phyloP scores from a whole-genome alignment of 1,284 basidiomycete species.

The Pyrrhoderma noxium region DNA sequence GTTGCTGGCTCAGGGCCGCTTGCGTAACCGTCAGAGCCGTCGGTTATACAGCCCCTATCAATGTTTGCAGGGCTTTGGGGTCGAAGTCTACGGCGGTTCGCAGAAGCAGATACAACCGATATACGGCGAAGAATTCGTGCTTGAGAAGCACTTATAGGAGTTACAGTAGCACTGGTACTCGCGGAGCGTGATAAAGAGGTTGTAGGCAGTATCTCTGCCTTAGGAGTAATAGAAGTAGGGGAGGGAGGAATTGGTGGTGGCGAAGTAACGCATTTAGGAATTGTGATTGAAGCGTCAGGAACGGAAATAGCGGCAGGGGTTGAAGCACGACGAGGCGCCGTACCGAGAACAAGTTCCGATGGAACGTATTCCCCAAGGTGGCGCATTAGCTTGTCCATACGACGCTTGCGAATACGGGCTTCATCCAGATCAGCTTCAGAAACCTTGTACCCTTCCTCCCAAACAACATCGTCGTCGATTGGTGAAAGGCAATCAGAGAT shows the following conservation, averaged over 20 bases:
- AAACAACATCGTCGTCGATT: neutral
- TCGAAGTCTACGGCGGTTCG: neutral
- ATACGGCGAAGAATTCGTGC: conserved; percentile 7
- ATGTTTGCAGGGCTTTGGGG: neutral
- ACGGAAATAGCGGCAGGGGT: no score
- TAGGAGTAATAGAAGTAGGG: neutral
- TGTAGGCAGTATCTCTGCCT: neutral
- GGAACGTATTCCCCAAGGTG: conserved; percentile 17
- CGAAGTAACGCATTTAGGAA: no score
- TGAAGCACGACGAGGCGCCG: no score
- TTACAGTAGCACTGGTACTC: no score
- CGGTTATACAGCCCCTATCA: no score
- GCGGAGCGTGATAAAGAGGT: no score
- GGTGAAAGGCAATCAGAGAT: neutral
- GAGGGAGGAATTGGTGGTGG: no score
- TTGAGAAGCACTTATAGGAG: no score
- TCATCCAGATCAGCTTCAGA: neutral
- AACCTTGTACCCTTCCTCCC: neutral
- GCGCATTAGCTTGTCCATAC: conserved; percentile 17
- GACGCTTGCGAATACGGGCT: conserved; percentile 10
- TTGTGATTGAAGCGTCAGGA: no score
- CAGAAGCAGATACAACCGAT: neutral
- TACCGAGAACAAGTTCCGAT: conserved; percentile 12
- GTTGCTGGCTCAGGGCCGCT: neutral
- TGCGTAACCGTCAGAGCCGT: no score